Evolutionary conservation across 2,329 filamentous ascomycete species (phyloP).

Genomic region (Ophiostoma montium): DNA sequence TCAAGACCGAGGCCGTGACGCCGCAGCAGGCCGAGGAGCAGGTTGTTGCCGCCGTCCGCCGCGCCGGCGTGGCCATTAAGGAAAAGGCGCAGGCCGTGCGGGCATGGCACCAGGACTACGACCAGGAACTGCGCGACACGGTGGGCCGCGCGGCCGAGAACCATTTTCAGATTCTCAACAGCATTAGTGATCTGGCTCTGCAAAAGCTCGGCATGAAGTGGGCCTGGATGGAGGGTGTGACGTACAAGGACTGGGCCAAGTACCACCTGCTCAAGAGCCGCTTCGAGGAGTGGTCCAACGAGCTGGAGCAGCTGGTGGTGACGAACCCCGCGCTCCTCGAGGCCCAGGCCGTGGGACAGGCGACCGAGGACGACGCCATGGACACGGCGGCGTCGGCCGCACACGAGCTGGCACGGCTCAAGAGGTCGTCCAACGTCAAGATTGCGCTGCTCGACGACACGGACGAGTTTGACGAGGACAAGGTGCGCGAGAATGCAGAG

Average conservation of each 20-base stretch:
- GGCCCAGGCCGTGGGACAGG: conserved; percentile 44
- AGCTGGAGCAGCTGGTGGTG: conserved; percentile 63
- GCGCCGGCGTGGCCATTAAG: conserved; percentile 60
- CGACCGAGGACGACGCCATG: conserved; percentile 68
- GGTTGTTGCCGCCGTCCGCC: conserved; percentile 39
- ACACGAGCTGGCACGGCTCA: conserved; percentile 64
- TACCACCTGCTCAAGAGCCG: conserved; percentile 78
- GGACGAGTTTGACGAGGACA: conserved; percentile 63
- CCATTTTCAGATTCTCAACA: conserved; percentile 69
- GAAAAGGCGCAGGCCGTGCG: conserved; percentile 63
- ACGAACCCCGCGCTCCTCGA: conserved; percentile 56
- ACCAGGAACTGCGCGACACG: conserved; percentile 51
- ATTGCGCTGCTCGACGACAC: conserved; percentile 57
- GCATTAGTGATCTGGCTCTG: conserved; percentile 68
- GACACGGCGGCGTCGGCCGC: conserved; percentile 62
- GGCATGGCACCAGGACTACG: conserved; percentile 60
- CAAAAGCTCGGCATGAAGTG: conserved; percentile 89
- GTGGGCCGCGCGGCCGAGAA: conserved; percentile 62
- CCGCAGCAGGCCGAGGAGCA: conserved; percentile 27
- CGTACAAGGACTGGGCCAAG: conserved; percentile 94
- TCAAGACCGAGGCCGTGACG: conserved; percentile 27
- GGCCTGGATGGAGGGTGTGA: conserved; percentile 91
- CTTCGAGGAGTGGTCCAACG: conserved; percentile 71
- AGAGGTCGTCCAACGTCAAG: conserved; percentile 77
- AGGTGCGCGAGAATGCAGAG: conserved; percentile 25